A percentile compares a stretch with the other conserved stretches of the same genome.
Evolutionary conservation across 345 rosid species (phyloP).

Genomic region (Euphorbia lathyris): DNA sequence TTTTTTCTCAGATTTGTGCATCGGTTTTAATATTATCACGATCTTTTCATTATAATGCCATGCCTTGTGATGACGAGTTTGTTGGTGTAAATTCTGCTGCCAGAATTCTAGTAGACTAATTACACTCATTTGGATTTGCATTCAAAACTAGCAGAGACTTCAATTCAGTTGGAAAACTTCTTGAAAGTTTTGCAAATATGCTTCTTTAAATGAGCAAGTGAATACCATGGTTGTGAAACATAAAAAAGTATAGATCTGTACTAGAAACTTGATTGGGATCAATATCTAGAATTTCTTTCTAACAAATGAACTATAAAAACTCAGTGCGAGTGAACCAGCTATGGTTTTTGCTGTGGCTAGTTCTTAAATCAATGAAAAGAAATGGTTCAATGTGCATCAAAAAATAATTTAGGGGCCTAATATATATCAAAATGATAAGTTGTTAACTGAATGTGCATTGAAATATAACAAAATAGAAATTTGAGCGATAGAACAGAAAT

Average conservation of each 20-base stretch:
- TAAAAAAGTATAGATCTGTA: neutral
- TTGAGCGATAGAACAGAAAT: too few species aligned
- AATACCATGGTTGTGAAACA: neutral
- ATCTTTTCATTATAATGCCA: neutral
- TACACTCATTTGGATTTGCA: too few species aligned
- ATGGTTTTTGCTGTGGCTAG: neutral
- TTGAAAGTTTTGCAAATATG: neutral
- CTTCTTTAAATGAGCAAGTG: neutral
- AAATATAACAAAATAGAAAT: too few species aligned
- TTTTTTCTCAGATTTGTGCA: neutral
- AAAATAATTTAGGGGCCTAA: neutral
- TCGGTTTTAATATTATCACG: neutral
- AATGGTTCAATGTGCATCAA: neutral
- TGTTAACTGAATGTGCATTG: neutral
- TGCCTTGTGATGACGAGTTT: neutral
- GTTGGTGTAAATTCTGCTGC: neutral
- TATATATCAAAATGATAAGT: neutral
- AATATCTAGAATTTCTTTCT: neutral
- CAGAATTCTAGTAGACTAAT: neutral
- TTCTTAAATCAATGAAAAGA: conserved; percentile 1
- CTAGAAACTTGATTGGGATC: neutral
- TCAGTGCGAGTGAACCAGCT: neutral
- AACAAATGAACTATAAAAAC: neutral
- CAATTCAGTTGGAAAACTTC: neutral
- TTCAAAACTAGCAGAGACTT: neutral